Evolutionary conservation across 768 basidiomycete genomes (phyloP).

Genomic region (Mrakia gelida): DNA sequence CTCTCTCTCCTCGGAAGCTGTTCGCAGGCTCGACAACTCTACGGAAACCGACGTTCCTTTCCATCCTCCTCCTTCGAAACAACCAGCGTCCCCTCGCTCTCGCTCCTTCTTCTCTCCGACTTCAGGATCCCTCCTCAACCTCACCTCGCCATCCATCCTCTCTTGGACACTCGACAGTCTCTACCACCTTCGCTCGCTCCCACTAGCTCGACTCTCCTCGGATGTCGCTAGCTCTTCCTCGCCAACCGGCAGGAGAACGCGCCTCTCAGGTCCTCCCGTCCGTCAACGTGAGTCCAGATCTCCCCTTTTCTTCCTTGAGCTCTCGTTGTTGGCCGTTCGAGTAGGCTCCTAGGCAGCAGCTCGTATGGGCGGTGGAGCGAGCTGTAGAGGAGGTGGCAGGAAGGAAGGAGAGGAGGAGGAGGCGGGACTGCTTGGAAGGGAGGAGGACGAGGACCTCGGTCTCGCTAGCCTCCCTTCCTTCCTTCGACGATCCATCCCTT

Average conservation of each 20-base stretch:
- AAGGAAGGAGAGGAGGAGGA: background rate
- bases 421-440: background rate
- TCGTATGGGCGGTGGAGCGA: background rate
- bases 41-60: background rate
- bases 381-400: background rate
- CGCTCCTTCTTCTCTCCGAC: background rate
- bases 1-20: background rate
- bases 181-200: background rate
- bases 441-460: background rate
- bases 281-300: constrained; percentile 16
- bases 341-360: background rate
- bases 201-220: background rate
- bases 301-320: background rate
- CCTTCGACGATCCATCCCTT: background rate
- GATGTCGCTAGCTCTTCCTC: background rate
- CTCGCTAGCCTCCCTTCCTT: background rate
- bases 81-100: background rate
- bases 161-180: background rate
- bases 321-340: too few relatives aligned
- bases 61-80: background rate
- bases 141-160: too few relatives aligned
- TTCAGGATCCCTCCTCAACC: background rate
- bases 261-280: constrained; percentile 24
- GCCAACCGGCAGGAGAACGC: constrained; percentile 3
- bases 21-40: constrained; percentile 7